phyloP scores from a whole-genome alignment of 257 asterid genomes.

The Solanum lycopersicoides region DNA sequence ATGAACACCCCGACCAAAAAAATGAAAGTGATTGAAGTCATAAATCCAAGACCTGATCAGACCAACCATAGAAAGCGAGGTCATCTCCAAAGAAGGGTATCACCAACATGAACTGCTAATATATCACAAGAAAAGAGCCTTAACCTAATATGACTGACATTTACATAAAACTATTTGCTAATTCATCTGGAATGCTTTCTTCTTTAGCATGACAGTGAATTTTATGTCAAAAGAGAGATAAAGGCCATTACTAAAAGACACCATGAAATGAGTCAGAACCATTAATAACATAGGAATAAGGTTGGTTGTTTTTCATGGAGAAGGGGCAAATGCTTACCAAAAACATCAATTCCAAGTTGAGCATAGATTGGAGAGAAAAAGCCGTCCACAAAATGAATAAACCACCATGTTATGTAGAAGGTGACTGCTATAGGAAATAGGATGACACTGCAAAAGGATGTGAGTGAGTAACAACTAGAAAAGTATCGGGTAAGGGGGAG shows the following conservation, averaged over 20 bases:
- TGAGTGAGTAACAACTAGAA: background rate
- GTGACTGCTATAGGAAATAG: conserved; percentile 36
- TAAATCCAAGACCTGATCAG: conserved; percentile 30
- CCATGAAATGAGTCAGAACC: background rate
- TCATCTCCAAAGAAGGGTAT: background rate
- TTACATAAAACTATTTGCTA: background rate
- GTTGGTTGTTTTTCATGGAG: background rate
- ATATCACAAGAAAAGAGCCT: background rate
- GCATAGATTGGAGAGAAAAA: conserved; percentile 35
- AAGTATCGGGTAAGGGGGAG: background rate
- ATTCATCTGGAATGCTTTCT: background rate
- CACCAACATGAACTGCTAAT: background rate
- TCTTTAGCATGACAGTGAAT: background rate
- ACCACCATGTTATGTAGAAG: conserved; percentile 42
- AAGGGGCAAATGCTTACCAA: conserved; percentile 18
- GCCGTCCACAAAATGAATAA: conserved; percentile 38
- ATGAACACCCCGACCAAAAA: conserved; percentile 38
- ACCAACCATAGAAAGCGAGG: background rate
- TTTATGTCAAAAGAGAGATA: background rate
- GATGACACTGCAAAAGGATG: conserved; percentile 29
- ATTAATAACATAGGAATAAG: background rate
- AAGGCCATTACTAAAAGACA: background rate
- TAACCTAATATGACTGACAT: background rate
- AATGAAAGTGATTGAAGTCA: conserved; percentile 32
- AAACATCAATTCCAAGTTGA: conserved; percentile 32